These are phyloP conservation scores for Talaromyces sp. DNA, from an alignment of 2,329 filamentous ascomycete species.

Conservation along the genomic window DNA sequence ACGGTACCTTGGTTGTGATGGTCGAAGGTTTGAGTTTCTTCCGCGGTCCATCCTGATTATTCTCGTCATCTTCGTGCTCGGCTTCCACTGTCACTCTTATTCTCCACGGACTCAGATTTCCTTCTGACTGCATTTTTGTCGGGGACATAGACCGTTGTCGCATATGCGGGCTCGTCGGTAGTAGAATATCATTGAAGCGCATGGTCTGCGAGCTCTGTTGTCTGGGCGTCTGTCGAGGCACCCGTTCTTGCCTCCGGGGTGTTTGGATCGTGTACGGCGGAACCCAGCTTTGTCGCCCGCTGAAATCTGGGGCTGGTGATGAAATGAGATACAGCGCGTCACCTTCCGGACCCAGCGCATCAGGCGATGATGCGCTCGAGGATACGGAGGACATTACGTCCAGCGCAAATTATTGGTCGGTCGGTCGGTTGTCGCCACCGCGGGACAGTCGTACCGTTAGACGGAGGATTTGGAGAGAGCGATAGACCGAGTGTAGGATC, in stretches of 20 bases:
- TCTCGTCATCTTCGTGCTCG: slow-evolving; percentile 39
- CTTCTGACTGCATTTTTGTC: slow-evolving; percentile 36
- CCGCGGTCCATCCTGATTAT: slow-evolving; percentile 27
- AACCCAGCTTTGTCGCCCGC: slow-evolving; percentile 39
- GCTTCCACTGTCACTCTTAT: slow-evolving; percentile 49
- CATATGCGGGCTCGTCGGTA: slow-evolving; percentile 38
- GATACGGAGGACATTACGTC: slow-evolving; percentile 26
- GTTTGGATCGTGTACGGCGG: slow-evolving; percentile 37
- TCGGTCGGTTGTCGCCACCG: slow-evolving; percentile 14
- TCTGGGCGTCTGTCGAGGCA: slow-evolving; percentile 32
- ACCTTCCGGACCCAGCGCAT: slow-evolving; percentile 42
- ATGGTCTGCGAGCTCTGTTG: slow-evolving; percentile 39
- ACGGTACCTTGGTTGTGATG: slow-evolving; percentile 41
- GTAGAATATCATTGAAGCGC: slow-evolving; percentile 41
- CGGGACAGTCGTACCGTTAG: not conserved
- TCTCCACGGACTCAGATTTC: slow-evolving; percentile 47
- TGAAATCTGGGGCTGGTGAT: slow-evolving; percentile 39
- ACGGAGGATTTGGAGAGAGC: not conserved
- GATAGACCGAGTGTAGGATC: not conserved
- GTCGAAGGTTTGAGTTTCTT: slow-evolving; percentile 33
- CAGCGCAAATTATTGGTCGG: not conserved
- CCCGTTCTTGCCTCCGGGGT: slow-evolving; percentile 35
- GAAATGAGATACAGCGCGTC: slow-evolving; percentile 43
- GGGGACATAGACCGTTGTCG: slow-evolving; percentile 35
- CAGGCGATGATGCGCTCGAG: slow-evolving; percentile 40